Conservation (phyloP, 1,139 yeast species). For the Yamadazyma epiphylla region DNA sequence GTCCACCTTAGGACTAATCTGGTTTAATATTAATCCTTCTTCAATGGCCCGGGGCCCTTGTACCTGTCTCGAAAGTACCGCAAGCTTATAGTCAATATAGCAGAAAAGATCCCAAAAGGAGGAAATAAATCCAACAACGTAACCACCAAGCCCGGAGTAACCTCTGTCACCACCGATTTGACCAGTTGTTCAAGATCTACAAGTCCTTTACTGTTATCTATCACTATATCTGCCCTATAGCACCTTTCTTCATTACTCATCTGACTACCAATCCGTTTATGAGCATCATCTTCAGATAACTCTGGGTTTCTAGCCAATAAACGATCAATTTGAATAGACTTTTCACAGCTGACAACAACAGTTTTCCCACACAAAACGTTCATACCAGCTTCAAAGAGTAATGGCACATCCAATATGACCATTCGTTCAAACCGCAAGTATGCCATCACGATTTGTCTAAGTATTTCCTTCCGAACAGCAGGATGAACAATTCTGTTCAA, state of each 20-base stretch:
- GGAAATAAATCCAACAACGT: conserved; percentile 63
- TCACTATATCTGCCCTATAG: conserved; percentile 57
- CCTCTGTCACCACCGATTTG: conserved; percentile 37
- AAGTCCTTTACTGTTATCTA: conserved; percentile 59
- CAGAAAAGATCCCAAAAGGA: conserved; percentile 43
- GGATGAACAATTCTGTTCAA: conserved; percentile 87
- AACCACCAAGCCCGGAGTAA: conserved; percentile 49
- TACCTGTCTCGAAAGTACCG: conserved; percentile 20
- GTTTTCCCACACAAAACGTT: conserved; percentile 69
- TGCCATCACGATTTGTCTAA: conserved; percentile 51
- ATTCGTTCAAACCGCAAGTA: conserved; percentile 49
- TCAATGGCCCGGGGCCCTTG: conserved; percentile 15
- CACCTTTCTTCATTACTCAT: conserved; percentile 62
- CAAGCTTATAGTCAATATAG: conserved; percentile 21
- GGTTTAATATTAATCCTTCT: conserved; percentile 4
- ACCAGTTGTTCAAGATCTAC: conserved; percentile 47
- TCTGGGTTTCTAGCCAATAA: conserved; percentile 65
- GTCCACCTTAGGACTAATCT: neutral
- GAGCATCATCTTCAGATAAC: conserved; percentile 62
- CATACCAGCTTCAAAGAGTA: conserved; percentile 77
- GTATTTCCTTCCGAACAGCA: conserved; percentile 70
- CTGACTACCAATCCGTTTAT: conserved; percentile 71
- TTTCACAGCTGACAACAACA: conserved; percentile 63
- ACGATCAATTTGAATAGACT: conserved; percentile 57
- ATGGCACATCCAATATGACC: conserved; percentile 84